Evolutionary conservation across 169 alveolate species (phyloP).

Genomic region (Eimeria falciformis): DNA sequence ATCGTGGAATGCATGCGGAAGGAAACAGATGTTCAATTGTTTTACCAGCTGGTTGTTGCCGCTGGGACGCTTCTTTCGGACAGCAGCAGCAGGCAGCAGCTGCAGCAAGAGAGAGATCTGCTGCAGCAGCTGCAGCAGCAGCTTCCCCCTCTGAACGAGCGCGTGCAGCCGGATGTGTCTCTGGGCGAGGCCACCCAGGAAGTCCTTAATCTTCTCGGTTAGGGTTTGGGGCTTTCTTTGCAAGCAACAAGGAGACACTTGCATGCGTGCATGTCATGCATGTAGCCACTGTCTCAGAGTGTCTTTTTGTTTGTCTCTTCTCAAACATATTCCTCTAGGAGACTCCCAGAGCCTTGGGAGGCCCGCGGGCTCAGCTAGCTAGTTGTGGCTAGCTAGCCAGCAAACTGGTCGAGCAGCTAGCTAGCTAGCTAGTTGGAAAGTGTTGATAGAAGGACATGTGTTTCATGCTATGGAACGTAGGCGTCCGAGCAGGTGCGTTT

Average conservation of each 20-base stretch:
- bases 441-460: too few relatives aligned
- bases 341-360: too few relatives aligned
- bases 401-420: neutral
- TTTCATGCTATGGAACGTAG: too few relatives aligned
- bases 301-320: too few relatives aligned
- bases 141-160: slow-evolving; percentile 48
- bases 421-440: neutral
- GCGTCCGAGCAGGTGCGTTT: too few relatives aligned
- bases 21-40: slow-evolving; percentile 32
- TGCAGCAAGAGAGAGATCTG: slow-evolving; percentile 39
- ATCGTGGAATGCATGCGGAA: neutral
- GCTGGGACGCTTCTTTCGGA: slow-evolving; percentile 33
- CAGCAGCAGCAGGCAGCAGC: slow-evolving; percentile 38
- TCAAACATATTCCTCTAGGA: too few relatives aligned
- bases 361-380: too few relatives aligned
- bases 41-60: slow-evolving; percentile 9
- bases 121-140: slow-evolving; percentile 55
- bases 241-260: neutral
- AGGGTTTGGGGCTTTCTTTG: neutral
- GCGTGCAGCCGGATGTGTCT: slow-evolving; percentile 24
- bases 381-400: neutral
- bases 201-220: neutral
- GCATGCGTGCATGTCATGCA: neutral
- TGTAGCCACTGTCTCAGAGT: too few relatives aligned
- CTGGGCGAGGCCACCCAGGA: slow-evolving; percentile 53